Conservation (phyloP, 768 basidiomycete genomes). For the Suillus brevipes region DNA sequence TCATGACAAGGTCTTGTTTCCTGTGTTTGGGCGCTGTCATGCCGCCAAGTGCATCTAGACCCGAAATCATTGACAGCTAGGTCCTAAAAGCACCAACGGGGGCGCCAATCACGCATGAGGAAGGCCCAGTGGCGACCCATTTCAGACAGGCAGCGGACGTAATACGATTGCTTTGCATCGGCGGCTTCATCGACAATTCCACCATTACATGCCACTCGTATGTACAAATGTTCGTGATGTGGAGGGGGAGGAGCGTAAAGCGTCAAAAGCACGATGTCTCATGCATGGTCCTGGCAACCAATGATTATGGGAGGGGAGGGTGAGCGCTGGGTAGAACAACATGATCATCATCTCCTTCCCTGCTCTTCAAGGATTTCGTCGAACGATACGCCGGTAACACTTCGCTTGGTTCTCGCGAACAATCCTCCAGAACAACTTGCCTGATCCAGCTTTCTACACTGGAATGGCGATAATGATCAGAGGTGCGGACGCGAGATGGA, state of each 20-base stretch:
- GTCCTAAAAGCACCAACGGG: not conserved
- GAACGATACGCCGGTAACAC: conserved; percentile 7
- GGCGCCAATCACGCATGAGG: not conserved
- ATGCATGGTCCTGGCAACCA: not conserved
- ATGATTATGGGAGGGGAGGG: not conserved
- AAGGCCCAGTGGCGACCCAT: not conserved
- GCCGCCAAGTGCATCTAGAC: not conserved
- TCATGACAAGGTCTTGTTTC: not conserved
- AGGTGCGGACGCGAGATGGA: not conserved
- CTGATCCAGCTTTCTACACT: conserved; percentile 2
- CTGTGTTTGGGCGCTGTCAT: not conserved
- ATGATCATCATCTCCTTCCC: not conserved
- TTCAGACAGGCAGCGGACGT: not conserved
- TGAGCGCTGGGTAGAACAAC: not conserved
- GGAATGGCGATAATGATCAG: not conserved
- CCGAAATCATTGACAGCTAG: not conserved
- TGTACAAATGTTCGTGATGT: not conserved
- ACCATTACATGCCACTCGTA: not conserved
- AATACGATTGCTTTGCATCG: not conserved
- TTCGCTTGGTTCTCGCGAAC: not conserved
- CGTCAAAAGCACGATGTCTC: not conserved
- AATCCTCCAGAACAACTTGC: conserved; percentile 1
- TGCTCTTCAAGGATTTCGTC: conserved; percentile 4
- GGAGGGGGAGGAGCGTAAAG: not conserved
- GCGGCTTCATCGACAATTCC: not conserved